Conservation (phyloP, 2,329 filamentous ascomycete genomes). For the Scytalidium lignicola region DNA sequence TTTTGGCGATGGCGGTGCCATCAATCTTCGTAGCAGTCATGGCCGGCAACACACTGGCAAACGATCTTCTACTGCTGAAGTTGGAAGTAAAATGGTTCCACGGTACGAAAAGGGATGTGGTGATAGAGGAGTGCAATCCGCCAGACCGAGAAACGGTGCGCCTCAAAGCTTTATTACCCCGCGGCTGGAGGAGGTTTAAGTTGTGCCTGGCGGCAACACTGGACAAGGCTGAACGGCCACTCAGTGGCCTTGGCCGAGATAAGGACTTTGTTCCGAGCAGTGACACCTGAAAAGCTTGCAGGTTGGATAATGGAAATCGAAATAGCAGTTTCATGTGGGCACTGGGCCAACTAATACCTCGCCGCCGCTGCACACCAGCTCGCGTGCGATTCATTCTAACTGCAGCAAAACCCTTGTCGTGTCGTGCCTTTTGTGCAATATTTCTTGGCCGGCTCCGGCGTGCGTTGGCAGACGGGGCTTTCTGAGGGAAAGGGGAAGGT, state of each 20-base stretch:
- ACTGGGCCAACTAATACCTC: not conserved
- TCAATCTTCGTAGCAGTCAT: constrained; percentile 94
- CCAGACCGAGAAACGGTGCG: constrained; percentile 3
- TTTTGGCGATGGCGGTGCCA: constrained; percentile 90
- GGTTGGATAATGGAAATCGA: not conserved
- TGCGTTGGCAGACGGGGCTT: too few relatives aligned
- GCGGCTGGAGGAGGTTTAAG: constrained; percentile 12
- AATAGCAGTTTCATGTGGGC: not conserved
- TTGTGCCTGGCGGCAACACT: constrained; percentile 5
- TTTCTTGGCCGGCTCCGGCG: not conserved
- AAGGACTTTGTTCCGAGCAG: not conserved
- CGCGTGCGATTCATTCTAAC: not conserved
- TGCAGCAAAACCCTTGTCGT: not conserved
- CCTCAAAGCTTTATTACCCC: constrained; percentile 17
- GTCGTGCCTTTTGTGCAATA: too few relatives aligned
- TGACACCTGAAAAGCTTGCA: not conserved
- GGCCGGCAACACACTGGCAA: constrained; percentile 48
- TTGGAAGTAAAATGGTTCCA: constrained; percentile 1
- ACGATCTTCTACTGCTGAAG: constrained; percentile 24
- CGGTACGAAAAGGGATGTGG: constrained; percentile 5
- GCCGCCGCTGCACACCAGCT: not conserved
- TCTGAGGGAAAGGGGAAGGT: too few relatives aligned
- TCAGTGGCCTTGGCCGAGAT: not conserved
- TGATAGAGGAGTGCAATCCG: constrained; percentile 3
- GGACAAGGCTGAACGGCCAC: constrained; percentile 9